These are phyloP conservation scores for Phlebiopsis gigantea DNA, from an alignment of 768 basidiomycete species.

Conservation along the genomic window DNA sequence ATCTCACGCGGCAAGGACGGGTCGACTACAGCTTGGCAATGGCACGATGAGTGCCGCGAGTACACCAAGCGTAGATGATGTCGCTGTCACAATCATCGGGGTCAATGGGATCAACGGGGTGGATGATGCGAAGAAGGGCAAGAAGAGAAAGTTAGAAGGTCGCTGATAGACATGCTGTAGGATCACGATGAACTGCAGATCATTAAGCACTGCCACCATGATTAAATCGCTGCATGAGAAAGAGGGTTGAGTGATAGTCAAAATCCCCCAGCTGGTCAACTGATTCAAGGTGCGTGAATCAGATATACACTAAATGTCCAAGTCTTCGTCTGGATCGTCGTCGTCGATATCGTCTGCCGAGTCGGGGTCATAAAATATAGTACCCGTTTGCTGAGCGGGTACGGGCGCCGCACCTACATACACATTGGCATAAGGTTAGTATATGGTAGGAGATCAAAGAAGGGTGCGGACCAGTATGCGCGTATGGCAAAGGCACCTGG, in stretches of 20 bases:
- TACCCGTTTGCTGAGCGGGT: conserved; percentile 24
- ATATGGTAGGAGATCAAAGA: background rate
- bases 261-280: too few relatives aligned
- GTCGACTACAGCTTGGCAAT: background rate
- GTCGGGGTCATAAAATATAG: conserved; percentile 87
- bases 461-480: conserved; percentile 59
- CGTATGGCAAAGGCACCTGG: conserved; percentile 85
- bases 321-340: conserved; percentile 84
- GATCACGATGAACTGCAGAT: background rate
- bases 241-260: too few relatives aligned
- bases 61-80: background rate
- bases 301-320: conserved; percentile 5
- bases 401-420: conserved; percentile 29
- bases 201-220: background rate
- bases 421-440: background rate
- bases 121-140: conserved; percentile 33
- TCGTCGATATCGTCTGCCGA: conserved; percentile 94
- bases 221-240: too few relatives aligned
- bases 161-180: background rate
- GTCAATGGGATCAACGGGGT: conserved; percentile 3
- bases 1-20: background rate
- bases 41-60: background rate
- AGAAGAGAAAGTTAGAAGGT: conserved; percentile 53
- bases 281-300: too few relatives aligned
- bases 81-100: background rate